phyloP scores from a whole-genome alignment of 2,329 filamentous ascomycete genomes.

The Verticillium zaregamsianum region DNA sequence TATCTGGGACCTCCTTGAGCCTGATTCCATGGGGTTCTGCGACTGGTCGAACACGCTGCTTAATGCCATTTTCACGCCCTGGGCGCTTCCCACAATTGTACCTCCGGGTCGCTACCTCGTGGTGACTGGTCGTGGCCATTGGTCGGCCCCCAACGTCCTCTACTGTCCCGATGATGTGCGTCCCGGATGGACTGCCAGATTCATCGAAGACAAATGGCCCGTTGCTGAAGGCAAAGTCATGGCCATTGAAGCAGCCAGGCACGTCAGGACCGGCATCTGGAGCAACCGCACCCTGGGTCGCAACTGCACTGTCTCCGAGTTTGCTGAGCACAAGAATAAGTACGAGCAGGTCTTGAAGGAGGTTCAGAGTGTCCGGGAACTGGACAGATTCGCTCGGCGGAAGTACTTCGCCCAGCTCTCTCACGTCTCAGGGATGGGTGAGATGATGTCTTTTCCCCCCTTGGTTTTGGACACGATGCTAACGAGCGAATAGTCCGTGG shows the following conservation, averaged over 20 bases:
- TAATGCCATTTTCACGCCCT: background rate
- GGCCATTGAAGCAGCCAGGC: background rate
- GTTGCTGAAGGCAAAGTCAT: background rate
- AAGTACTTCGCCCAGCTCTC: background rate
- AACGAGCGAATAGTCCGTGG: conserved; percentile 2
- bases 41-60: background rate
- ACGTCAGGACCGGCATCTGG: background rate
- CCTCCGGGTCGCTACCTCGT: background rate
- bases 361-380: background rate
- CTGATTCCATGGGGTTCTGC: background rate
- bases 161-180: background rate
- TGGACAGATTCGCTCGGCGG: background rate
- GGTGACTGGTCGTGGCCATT: background rate
- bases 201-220: background rate
- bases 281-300: background rate
- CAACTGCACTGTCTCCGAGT: background rate
- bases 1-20: background rate
- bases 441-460: background rate
- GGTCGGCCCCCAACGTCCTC: background rate
- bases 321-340: background rate
- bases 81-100: background rate
- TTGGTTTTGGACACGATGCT: background rate
- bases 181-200: background rate
- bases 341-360: background rate
- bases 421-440: background rate